Conservation (phyloP, 1,139 yeast genomes). For the Debaryomycetaceae sp. region DNA sequence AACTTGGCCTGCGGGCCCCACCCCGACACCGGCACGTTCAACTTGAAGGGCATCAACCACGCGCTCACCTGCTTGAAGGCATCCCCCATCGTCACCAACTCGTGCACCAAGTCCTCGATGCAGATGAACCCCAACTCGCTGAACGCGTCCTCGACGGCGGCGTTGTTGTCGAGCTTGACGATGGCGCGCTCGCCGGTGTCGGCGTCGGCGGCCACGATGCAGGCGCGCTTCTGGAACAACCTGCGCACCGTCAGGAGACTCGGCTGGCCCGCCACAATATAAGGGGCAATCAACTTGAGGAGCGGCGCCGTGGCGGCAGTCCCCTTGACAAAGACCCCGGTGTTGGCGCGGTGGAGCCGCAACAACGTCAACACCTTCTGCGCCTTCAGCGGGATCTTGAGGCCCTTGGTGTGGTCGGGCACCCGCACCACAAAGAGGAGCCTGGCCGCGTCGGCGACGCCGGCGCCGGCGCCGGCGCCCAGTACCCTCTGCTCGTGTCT, state of each 20-base stretch:
- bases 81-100: conserved; percentile 58
- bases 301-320: conserved; percentile 54
- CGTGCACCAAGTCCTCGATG: conserved; percentile 75
- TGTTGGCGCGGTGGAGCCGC: conserved; percentile 54
- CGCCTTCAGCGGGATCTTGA: conserved; percentile 65
- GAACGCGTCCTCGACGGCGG: conserved; percentile 65
- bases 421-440: conserved; percentile 64
- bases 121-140: conserved; percentile 71
- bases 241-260: conserved; percentile 66
- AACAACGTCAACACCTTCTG: conserved; percentile 52
- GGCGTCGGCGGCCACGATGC: conserved; percentile 36
- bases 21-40: conserved; percentile 68
- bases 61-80: conserved; percentile 53
- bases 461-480: conserved; percentile 13
- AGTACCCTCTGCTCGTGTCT: conserved; percentile 34
- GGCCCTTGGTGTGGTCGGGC: conserved; percentile 52
- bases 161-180: conserved; percentile 63
- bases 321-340: conserved; percentile 68
- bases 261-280: conserved; percentile 69
- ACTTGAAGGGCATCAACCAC: conserved; percentile 66
- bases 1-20: conserved; percentile 62
- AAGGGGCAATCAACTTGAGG: conserved; percentile 65
- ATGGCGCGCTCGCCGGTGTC: conserved; percentile 22
- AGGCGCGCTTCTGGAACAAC: conserved; percentile 71
- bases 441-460: conserved; percentile 30